Percentiles rank a stretch among this genome's conserved stretches.
phyloP scores from a whole-genome alignment of 352 stramenopile species.

The Phytopythium ostracodes region DNA sequence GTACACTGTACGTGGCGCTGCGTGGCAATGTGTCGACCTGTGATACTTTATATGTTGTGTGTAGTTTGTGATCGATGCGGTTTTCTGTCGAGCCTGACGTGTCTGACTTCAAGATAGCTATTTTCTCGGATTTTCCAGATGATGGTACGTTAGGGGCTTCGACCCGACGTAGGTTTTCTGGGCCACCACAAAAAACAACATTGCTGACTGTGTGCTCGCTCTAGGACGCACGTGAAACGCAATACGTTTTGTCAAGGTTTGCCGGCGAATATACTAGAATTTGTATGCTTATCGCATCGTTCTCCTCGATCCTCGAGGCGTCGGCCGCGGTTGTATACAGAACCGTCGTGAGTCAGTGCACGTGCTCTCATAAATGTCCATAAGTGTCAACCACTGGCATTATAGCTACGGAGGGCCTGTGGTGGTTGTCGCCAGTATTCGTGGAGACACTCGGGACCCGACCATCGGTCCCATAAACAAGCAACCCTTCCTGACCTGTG shows the following conservation, averaged over 20 bases:
- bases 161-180: background rate
- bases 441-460: constrained; percentile 2
- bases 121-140: background rate
- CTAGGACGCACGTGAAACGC: background rate
- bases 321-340: no score
- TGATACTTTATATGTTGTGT: background rate
- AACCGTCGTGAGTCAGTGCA: background rate
- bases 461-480: constrained; percentile 5
- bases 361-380: background rate
- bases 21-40: background rate
- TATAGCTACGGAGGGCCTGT: background rate
- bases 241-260: background rate
- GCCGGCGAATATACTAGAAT: background rate
- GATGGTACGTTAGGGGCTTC: background rate
- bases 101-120: background rate
- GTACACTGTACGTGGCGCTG: background rate
- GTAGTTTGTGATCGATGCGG: background rate
- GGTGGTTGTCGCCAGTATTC: background rate
- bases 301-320: background rate
- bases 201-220: no score
- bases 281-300: background rate
- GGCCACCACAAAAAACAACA: background rate
- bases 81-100: background rate
- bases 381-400: background rate
- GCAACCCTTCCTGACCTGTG: constrained; percentile 1